phyloP scores from a whole-genome alignment of 768 basidiomycete genomes.

The Suillus fuscotomentosus region DNA sequence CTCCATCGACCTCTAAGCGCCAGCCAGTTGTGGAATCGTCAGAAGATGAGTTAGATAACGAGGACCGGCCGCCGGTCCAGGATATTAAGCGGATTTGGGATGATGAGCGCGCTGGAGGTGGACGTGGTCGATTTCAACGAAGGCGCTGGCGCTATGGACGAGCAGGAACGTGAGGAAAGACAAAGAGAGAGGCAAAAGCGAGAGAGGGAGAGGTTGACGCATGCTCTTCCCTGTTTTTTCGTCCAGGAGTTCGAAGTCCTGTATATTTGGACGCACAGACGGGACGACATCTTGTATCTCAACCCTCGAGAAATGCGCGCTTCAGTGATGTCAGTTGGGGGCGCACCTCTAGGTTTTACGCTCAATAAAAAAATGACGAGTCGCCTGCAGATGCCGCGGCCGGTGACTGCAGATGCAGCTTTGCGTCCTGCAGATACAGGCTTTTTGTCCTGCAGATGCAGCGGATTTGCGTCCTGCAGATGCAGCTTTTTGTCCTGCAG shows the following conservation, averaged over 20 bases:
- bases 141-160: slow-evolving; percentile 75
- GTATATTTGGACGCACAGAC: slow-evolving; percentile 90
- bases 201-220: slow-evolving; percentile 69
- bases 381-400: too few relatives aligned
- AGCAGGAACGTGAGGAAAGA: slow-evolving; percentile 73
- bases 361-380: too few relatives aligned
- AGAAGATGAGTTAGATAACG: slow-evolving; percentile 70
- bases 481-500: too few relatives aligned
- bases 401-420: too few relatives aligned
- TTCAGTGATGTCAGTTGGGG: too few relatives aligned
- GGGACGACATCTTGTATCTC: slow-evolving; percentile 86
- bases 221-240: slow-evolving; percentile 79
- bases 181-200: slow-evolving; percentile 62
- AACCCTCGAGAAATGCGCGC: slow-evolving; percentile 61
- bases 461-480: too few relatives aligned
- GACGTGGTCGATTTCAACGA: slow-evolving; percentile 67
- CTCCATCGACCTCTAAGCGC: slow-evolving; percentile 58
- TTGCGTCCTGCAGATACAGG: too few relatives aligned
- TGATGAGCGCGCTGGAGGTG: slow-evolving; percentile 55
- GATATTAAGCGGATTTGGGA: slow-evolving; percentile 76
- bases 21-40: slow-evolving; percentile 65
- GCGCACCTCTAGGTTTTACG: too few relatives aligned
- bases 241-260: slow-evolving; percentile 90
- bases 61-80: slow-evolving; percentile 50
- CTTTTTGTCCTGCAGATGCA: too few relatives aligned